Base-by-base conservation (phyloP, 768 basidiomycete genomes). In the Epithele typhae region DNA sequence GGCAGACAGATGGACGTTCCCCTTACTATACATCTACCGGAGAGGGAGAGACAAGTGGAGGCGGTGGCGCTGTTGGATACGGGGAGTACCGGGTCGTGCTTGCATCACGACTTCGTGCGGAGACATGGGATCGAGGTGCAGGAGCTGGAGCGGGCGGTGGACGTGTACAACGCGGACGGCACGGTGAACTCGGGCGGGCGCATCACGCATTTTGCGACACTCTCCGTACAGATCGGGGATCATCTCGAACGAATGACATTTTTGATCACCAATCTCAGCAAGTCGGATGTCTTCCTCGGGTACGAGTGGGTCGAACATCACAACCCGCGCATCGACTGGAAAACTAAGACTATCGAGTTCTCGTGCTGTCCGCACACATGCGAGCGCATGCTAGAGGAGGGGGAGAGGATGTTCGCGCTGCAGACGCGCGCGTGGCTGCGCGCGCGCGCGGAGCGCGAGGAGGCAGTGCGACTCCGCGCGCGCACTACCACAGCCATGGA, bases 11-110 rank as follows among this genome's bases (percentile, higher is more conserved):
- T 51, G 24, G 46, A 47, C 18, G 9, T 51, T 14, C 50, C 50
- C 22, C 12, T 51, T 8, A 49, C 25, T 21, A 40, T 46, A n/a
- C n/a, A 5, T 9, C 45, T 4, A 12, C 42, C 7, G 9, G 45
- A 21, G 37, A 42, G 25, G 5, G 45, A 23, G 25, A 27, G 30
- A 19, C 3, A 38, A 11, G 27, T 41, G 11, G 45, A 54, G 14
- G 35, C 45, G 14, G 30, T 32, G 17, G 52, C 43, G 21, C 35
- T 62, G 2, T 15, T 62, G 1, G 53, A 62, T 22, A 55, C 49
- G 25, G 57, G 61, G 0, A 45, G 52, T n/a, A 62, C 57, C 3
- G 54, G 56, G 0, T 59, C 49, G 5, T 56, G 45, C 10, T 55
- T 61, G 5, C 35, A 43, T 44, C 3, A 14, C 7, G 24, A 48